Evolutionary conservation across 2,329 filamentous ascomycete species (phyloP), one percentile per base, ranked within the genome.

Genomic region (Tolypocladium tropicale): DNA sequence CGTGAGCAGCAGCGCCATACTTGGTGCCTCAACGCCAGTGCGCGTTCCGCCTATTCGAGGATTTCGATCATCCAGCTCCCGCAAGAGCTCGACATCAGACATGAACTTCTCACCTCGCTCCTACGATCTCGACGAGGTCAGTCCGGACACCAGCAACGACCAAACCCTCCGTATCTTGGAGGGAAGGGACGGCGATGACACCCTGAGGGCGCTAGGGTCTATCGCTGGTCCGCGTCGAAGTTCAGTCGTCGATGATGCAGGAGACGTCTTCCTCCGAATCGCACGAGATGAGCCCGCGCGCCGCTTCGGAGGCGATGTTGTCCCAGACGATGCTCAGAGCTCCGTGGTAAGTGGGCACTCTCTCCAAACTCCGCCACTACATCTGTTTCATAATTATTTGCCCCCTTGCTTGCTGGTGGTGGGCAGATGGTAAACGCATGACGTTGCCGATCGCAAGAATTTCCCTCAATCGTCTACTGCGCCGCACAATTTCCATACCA

Each of bases 191-290:
- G 32, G 62, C 51, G 59, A 64, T 30, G 61, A 67, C 25, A 59
- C 56, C 52, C 62, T 66, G 52, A 72, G 72, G 30, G 69, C 71
- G 61, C 73, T 74, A n/a, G 72, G 73, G 7, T 71, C 72, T 23
- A 68, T 74, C 57, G 73, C 74, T 1, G 69, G 68, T 16, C 52
- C 68, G 60, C 61, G 68, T 62, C 59, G 70, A 63, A 50, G 65
- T 63, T 56, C 62, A 11, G 65, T 78, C 53, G 71, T 68, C 46
- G 81, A 84, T 55, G 81, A 82, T 60, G 79, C 75, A 4, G 79
- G 78, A 41, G 81, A 84, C 59, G 71, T 84, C 43, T 84, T 84
- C 60, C 74, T 84, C 58, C 78, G 74, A 55, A 83, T 84, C 57
- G 81, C 81, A 14, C 73, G 77, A 12, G 79, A 84, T 57, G 80